Conservation (phyloP, 2,329 filamentous ascomycete species). For the Daldinia sp. region DNA sequence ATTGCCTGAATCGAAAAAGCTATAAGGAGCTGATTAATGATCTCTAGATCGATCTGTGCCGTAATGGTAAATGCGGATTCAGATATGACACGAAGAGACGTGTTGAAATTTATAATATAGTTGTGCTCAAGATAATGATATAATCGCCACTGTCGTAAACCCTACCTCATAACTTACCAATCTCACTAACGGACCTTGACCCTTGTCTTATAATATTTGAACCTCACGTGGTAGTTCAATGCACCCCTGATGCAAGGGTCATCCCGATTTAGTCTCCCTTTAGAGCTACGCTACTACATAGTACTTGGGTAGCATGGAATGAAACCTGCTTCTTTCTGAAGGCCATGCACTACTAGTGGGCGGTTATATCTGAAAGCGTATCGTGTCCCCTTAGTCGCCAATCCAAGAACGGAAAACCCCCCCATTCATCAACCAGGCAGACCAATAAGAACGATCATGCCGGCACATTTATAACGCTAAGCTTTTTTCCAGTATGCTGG, state of each 20-base stretch:
- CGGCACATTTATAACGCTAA: constrained; percentile 9
- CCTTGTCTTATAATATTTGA: constrained; percentile 21
- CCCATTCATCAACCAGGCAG: not conserved
- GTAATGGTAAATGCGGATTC: not conserved
- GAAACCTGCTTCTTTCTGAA: constrained; percentile 30
- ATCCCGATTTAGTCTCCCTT: constrained; percentile 26
- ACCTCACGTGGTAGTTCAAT: constrained; percentile 20
- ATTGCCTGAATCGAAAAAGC: not conserved
- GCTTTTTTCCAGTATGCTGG: not conserved
- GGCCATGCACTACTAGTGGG: constrained; percentile 13
- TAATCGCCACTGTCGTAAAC: not conserved
- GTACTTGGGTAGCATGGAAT: constrained; percentile 29
- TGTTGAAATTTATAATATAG: no score
- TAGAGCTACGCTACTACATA: constrained; percentile 12
- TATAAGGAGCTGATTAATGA: not conserved
- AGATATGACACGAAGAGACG: not conserved
- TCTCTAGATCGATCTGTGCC: not conserved
- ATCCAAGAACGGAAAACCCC: not conserved
- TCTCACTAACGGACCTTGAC: not conserved
- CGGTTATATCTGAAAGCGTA: constrained; percentile 22
- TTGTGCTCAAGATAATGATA: no score
- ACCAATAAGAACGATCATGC: constrained; percentile 11
- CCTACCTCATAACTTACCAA: not conserved
- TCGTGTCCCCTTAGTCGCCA: not conserved
- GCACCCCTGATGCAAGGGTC: constrained; percentile 19